These are phyloP conservation scores for Cyberlindnera amylophila DNA, from an alignment of 805 yeast species.

Conservation along the genomic window DNA sequence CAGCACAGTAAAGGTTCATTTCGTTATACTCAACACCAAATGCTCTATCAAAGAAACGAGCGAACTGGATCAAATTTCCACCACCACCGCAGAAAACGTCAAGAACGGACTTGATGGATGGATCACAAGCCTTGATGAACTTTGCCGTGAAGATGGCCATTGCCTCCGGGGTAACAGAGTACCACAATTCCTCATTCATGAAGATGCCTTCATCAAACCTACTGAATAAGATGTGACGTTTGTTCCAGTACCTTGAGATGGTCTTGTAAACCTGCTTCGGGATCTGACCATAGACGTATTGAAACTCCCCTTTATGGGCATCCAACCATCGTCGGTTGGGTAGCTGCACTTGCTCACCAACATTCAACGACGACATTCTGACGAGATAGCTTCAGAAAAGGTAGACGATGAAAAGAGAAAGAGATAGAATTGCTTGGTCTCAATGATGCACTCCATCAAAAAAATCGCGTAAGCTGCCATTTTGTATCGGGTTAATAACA, in stretches of 20 bases:
- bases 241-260: constrained; percentile 41
- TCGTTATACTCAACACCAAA: constrained; percentile 61
- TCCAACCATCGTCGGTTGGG: constrained; percentile 13
- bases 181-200: constrained; percentile 76
- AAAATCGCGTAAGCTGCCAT: too few relatives aligned
- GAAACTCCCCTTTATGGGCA: constrained; percentile 2
- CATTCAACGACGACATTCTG: neutral
- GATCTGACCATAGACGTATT: constrained; percentile 8
- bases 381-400: neutral
- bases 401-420: neutral
- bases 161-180: constrained; percentile 80
- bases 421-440: too few relatives aligned
- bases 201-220: constrained; percentile 63
- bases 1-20: constrained; percentile 61
- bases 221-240: constrained; percentile 57
- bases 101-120: constrained; percentile 42
- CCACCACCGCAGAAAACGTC: constrained; percentile 89
- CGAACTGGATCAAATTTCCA: constrained; percentile 78
- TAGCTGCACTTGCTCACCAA: constrained; percentile 1
- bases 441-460: too few relatives aligned
- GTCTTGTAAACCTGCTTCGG: constrained; percentile 7
- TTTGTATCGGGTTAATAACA: too few relatives aligned
- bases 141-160: constrained; percentile 60
- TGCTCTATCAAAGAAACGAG: constrained; percentile 49
- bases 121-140: constrained; percentile 48